Evolutionary conservation across 495 filamentous ascomycete genomes (phyloP).

Genomic region (Thozetella sp.): DNA sequence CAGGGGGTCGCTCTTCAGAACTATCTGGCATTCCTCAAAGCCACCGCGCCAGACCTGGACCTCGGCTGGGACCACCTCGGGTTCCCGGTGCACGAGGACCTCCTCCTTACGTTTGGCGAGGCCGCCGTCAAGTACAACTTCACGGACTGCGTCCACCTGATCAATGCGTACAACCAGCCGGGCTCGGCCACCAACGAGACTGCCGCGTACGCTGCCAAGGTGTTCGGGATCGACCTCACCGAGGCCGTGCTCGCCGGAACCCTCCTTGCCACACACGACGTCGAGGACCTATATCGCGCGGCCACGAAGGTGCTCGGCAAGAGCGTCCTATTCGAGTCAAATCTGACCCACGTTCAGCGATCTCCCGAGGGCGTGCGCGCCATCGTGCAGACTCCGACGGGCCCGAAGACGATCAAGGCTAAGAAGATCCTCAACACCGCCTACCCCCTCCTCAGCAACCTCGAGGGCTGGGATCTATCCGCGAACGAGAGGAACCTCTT

Average conservation of each 20-base stretch:
- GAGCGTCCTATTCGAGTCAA: conserved; percentile 26
- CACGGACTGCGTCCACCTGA: conserved; percentile 22
- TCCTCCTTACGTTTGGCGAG: conserved; percentile 38
- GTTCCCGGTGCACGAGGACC: conserved; percentile 39
- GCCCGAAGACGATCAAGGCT: conserved; percentile 37
- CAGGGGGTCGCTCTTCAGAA: not conserved
- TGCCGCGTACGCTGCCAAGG: conserved; percentile 14
- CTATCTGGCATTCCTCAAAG: conserved; percentile 2
- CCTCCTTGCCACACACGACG: conserved; percentile 6
- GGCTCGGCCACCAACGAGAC: conserved; percentile 37
- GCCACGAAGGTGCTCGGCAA: conserved; percentile 32
- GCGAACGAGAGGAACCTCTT: conserved; percentile 36
- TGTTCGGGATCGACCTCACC: conserved; percentile 14
- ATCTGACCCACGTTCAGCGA: conserved; percentile 25
- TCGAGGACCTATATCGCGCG: conserved; percentile 37
- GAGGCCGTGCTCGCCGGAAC: not conserved
- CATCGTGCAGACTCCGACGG: conserved; percentile 29
- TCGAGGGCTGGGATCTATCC: conserved; percentile 36
- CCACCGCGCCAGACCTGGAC: conserved; percentile 23
- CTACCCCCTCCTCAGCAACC: conserved; percentile 33
- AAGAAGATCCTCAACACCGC: conserved; percentile 51
- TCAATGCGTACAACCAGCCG: conserved; percentile 27
- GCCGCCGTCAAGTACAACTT: conserved; percentile 42
- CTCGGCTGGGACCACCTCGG: conserved; percentile 39
- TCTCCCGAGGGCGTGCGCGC: conserved; percentile 21